These are phyloP conservation scores for Lithohypha guttulata DNA, from an alignment of 2,329 filamentous ascomycete genomes.

Conservation along the genomic window DNA sequence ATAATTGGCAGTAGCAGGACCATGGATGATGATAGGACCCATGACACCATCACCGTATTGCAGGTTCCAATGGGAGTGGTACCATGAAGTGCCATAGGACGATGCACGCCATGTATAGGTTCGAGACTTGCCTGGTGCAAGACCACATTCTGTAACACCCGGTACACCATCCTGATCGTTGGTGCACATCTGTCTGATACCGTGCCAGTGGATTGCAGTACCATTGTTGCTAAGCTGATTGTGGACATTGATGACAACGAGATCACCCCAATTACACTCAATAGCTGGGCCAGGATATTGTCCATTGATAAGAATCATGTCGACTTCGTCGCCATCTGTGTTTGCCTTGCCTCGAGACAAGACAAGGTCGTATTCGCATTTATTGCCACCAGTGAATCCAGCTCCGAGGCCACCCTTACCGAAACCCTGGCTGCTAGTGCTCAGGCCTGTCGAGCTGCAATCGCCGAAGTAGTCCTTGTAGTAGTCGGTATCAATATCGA, in stretches of 20 bases:
- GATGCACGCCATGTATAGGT: conserved; percentile 24
- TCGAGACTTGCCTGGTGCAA: conserved; percentile 24
- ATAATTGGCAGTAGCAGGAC: conserved; percentile 30
- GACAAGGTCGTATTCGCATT: conserved; percentile 20
- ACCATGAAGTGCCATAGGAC: conserved; percentile 27
- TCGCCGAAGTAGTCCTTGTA: conserved; percentile 9
- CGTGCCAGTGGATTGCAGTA: conserved; percentile 54
- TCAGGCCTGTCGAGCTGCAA: neutral
- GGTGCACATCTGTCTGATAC: conserved; percentile 29
- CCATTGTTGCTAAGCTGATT: conserved; percentile 46
- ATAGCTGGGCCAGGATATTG: conserved; percentile 59
- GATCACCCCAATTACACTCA: conserved; percentile 52
- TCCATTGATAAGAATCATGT: conserved; percentile 44
- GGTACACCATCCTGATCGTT: conserved; percentile 28
- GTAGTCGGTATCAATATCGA: conserved; percentile 14
- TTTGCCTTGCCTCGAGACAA: conserved; percentile 28
- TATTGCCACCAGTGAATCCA: conserved; percentile 8
- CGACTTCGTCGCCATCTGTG: conserved; percentile 36
- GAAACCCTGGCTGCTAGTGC: neutral
- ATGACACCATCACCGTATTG: conserved; percentile 25
- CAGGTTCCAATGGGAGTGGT: conserved; percentile 25
- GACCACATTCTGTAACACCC: conserved; percentile 31
- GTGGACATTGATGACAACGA: conserved; percentile 43
- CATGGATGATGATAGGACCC: conserved; percentile 29
- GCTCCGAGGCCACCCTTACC: neutral